These are phyloP conservation scores for Geosmithia flava DNA, from an alignment of 2,329 filamentous ascomycete genomes.

Conservation along the genomic window DNA sequence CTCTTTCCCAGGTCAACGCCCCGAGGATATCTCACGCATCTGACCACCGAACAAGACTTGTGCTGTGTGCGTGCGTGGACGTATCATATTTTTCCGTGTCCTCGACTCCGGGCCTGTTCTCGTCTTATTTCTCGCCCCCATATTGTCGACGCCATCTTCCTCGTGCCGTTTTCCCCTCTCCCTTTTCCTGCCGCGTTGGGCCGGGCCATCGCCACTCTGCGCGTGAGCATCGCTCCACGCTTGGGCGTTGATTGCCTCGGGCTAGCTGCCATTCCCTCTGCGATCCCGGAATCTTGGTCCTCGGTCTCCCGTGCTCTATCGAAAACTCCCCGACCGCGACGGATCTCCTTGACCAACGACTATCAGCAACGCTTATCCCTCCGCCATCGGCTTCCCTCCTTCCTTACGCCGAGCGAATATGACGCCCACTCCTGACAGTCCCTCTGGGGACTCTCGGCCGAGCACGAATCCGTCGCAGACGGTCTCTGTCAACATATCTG, in stretches of 20 bases:
- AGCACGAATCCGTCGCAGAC: slow-evolving; percentile 20
- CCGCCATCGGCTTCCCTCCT: background rate
- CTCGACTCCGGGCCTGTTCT: background rate
- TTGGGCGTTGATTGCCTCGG: background rate
- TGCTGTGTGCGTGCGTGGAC: background rate
- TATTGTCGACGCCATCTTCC: background rate
- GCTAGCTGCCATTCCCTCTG: background rate
- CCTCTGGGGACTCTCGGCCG: slow-evolving; percentile 21
- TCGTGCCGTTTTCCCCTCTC: background rate
- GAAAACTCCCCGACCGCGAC: background rate
- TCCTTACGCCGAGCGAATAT: slow-evolving; percentile 11
- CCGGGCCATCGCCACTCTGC: slow-evolving; percentile 2
- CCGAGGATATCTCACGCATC: background rate
- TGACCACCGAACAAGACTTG: background rate
- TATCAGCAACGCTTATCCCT: background rate
- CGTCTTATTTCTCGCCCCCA: background rate
- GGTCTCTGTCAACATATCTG: slow-evolving; percentile 34
- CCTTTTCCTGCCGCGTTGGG: background rate
- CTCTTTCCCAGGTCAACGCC: background rate
- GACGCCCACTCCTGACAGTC: slow-evolving; percentile 23
- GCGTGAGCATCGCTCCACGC: background rate
- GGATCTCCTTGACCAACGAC: background rate
- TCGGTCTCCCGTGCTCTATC: background rate
- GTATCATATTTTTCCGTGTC: background rate
- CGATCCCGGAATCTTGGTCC: background rate